Percentiles rank a stretch among this genome's conserved stretches.
phyloP scores from a whole-genome alignment of 2,329 filamentous ascomycete species.

The Fusarium coicis region DNA sequence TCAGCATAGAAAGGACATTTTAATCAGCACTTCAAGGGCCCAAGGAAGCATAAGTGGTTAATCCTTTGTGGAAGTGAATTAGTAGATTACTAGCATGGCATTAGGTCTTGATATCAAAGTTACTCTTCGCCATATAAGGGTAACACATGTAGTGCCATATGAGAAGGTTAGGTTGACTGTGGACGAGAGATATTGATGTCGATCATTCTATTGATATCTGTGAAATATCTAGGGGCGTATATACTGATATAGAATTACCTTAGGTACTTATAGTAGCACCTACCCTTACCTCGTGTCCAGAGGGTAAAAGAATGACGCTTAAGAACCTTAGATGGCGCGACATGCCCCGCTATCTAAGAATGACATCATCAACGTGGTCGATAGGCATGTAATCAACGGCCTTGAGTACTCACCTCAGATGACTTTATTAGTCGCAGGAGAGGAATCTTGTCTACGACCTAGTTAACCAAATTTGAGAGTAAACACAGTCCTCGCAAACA shows the following conservation, averaged over 20 bases:
- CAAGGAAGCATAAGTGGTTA: neutral
- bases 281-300: neutral
- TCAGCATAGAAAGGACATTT: neutral
- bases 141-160: neutral
- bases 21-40: neutral
- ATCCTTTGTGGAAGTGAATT: neutral
- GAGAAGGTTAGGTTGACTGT: neutral
- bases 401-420: neutral
- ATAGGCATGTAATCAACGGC: neutral
- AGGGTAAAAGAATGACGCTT: neutral
- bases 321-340: neutral
- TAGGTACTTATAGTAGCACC: neutral
- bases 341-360: neutral
- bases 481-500: neutral
- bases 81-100: neutral
- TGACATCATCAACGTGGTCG: neutral
- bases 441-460: neutral
- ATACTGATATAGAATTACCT: neutral
- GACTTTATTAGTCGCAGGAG: neutral
- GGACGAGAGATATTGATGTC: neutral
- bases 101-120: neutral
- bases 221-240: neutral
- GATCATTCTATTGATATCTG: neutral
- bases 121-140: neutral
- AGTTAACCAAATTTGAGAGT: neutral